Evolutionary conservation across 2,329 filamentous ascomycete species (phyloP).

Genomic region (Zasmidium cellare): DNA sequence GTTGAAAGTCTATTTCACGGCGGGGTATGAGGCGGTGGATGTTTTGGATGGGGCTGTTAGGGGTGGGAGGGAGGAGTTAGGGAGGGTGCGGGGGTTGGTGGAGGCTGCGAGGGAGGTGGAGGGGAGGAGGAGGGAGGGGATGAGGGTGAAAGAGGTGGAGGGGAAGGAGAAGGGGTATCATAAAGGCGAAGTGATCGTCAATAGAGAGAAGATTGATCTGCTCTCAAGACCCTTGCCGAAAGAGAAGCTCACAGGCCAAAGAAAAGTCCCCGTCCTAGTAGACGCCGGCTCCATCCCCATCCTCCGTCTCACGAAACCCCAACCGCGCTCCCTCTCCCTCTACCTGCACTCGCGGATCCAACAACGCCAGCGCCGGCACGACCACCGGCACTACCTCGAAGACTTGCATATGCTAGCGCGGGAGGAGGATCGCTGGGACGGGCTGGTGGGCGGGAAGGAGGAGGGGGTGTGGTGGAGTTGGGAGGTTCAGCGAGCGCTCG

Average conservation of each 20-base stretch:
- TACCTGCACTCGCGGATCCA: constrained; percentile 56
- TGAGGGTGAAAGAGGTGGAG: neutral
- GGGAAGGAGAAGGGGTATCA: neutral
- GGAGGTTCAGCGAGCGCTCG: constrained; percentile 37
- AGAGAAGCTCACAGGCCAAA: constrained; percentile 47
- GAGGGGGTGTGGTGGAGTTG: constrained; percentile 12
- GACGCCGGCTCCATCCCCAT: constrained; percentile 62
- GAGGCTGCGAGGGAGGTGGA: too few relatives aligned
- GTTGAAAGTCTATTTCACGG: constrained; percentile 61
- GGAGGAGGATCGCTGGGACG: constrained; percentile 54
- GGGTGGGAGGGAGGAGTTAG: constrained; percentile 14
- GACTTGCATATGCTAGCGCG: constrained; percentile 42
- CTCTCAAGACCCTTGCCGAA: constrained; percentile 30
- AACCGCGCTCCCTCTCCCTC: constrained; percentile 59
- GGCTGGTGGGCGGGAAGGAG: neutral
- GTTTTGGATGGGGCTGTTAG: constrained; percentile 43
- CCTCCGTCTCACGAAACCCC: constrained; percentile 65
- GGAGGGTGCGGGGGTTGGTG: too few relatives aligned
- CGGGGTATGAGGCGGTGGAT: constrained; percentile 63
- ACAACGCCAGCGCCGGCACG: constrained; percentile 45
- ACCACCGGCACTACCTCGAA: constrained; percentile 41
- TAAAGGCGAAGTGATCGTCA: too few relatives aligned
- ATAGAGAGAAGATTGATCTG: constrained; percentile 12
- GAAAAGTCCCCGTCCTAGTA: constrained; percentile 60
- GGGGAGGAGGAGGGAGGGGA: too few relatives aligned